Evolutionary conservation across 2,329 filamentous ascomycete species (phyloP).

Genomic region (Calonectria pseudoreteaudii): DNA sequence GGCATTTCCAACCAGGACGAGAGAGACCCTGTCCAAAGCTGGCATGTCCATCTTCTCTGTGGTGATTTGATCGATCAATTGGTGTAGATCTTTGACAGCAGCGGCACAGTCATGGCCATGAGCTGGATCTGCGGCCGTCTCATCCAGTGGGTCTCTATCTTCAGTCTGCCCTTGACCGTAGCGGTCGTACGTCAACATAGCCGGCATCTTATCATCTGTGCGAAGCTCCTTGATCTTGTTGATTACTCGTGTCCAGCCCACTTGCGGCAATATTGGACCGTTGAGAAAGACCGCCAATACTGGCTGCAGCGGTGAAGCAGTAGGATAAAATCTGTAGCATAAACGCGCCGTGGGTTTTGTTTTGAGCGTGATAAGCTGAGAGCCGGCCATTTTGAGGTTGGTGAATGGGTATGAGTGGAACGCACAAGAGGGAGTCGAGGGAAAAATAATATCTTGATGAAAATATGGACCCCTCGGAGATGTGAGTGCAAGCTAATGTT

Average conservation of each 20-base stretch:
- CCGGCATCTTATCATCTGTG: conserved; percentile 34
- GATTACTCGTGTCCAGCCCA: conserved; percentile 30
- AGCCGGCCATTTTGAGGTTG: background rate
- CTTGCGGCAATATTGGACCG: conserved; percentile 36
- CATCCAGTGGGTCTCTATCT: conserved; percentile 59
- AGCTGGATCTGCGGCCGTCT: conserved; percentile 44
- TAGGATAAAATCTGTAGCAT: conserved; percentile 27
- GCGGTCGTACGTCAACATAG: conserved; percentile 67
- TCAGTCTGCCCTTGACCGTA: conserved; percentile 64
- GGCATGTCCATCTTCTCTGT: background rate
- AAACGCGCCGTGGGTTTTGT: conserved; percentile 35
- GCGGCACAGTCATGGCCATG: conserved; percentile 61
- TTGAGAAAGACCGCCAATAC: conserved; percentile 40
- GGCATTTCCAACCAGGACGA: conserved; percentile 36
- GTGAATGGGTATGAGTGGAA: too few species aligned
- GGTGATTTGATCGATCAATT: conserved; percentile 23
- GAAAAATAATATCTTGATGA: too few species aligned
- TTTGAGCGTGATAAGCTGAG: conserved; percentile 21
- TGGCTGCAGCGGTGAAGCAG: background rate
- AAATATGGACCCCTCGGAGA: too few species aligned
- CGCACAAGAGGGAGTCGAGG: too few species aligned
- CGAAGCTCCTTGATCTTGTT: background rate
- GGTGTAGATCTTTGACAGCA: conserved; percentile 42
- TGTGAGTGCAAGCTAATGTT: too few species aligned
- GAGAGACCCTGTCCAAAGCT: background rate